Evolutionary conservation across 495 filamentous ascomycete genomes (phyloP).

Genomic region (Penicillium tannophilum): DNA sequence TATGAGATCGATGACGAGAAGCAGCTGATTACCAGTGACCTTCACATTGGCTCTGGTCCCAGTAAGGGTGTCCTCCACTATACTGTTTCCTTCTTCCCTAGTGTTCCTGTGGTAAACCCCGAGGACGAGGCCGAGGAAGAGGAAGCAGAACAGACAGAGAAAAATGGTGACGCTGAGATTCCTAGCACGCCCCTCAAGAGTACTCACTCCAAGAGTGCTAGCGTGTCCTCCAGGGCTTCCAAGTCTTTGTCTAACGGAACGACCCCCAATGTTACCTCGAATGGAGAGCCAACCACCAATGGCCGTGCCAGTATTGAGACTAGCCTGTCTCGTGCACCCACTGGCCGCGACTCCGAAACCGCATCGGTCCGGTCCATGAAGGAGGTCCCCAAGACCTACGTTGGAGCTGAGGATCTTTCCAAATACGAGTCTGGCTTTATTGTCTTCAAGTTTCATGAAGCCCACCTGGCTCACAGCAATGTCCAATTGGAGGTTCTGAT

Average conservation of each 20-base stretch:
- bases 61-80: slow-evolving; percentile 82
- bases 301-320: slow-evolving; percentile 44
- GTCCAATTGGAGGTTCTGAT: slow-evolving; percentile 86
- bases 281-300: slow-evolving; percentile 33
- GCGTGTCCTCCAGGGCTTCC: slow-evolving; percentile 35
- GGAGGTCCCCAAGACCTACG: slow-evolving; percentile 71
- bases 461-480: slow-evolving; percentile 72
- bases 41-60: slow-evolving; percentile 66
- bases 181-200: slow-evolving; percentile 39
- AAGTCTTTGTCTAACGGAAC: slow-evolving; percentile 26
- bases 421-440: slow-evolving; percentile 89
- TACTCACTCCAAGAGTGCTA: slow-evolving; percentile 35
- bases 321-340: slow-evolving; percentile 27
- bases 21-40: slow-evolving; percentile 55
- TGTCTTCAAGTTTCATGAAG: slow-evolving; percentile 92
- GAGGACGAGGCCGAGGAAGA: slow-evolving; percentile 81
- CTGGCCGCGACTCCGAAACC: slow-evolving; percentile 39
- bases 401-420: slow-evolving; percentile 75
- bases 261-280: slow-evolving; percentile 27
- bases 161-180: slow-evolving; percentile 45
- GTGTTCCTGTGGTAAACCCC: slow-evolving; percentile 82
- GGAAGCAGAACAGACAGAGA: slow-evolving; percentile 52
- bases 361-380: slow-evolving; percentile 45
- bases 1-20: slow-evolving; percentile 82
- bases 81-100: slow-evolving; percentile 88